A percentile compares a stretch with the other conserved stretches of the same genome.
These are phyloP conservation scores for Prunella vulgaris DNA, from an alignment of 257 asterid genomes.

Conservation along the genomic window DNA sequence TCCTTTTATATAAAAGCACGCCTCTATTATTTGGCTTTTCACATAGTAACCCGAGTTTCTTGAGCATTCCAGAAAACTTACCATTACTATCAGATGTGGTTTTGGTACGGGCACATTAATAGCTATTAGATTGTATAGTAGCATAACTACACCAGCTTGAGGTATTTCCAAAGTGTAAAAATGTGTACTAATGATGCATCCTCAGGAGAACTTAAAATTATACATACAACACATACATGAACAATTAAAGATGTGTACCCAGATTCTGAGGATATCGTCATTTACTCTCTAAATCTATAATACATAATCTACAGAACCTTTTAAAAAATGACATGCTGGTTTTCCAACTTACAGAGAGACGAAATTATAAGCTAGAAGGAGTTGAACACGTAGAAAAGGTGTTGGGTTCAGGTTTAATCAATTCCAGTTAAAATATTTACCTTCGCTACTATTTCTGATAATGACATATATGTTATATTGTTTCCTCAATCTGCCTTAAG, in stretches of 20 bases:
- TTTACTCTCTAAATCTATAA: background rate
- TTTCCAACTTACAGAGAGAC: background rate
- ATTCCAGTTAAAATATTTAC: background rate
- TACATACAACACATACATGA: background rate
- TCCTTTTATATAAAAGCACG: background rate
- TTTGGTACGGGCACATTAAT: background rate
- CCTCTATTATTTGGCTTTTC: background rate
- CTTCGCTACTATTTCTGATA: too few relatives aligned
- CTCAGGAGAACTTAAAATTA: background rate
- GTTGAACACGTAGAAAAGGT: background rate
- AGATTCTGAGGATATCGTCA: background rate
- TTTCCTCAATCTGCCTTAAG: slow-evolving; percentile 3
- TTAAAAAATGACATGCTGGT: background rate
- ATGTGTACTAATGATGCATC: background rate
- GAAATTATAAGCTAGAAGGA: slow-evolving; percentile 7
- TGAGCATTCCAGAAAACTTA: background rate
- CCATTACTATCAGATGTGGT: background rate
- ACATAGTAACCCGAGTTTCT: background rate
- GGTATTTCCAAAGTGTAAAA: too few relatives aligned
- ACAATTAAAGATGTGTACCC: background rate
- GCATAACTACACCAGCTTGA: background rate
- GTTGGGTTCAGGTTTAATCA: background rate
- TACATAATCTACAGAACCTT: background rate
- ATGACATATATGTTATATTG: background rate
- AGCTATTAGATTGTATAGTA: background rate